Base-by-base conservation (phyloP, 108 stramenopile species). In the Mediolabrus comicus region DNA sequence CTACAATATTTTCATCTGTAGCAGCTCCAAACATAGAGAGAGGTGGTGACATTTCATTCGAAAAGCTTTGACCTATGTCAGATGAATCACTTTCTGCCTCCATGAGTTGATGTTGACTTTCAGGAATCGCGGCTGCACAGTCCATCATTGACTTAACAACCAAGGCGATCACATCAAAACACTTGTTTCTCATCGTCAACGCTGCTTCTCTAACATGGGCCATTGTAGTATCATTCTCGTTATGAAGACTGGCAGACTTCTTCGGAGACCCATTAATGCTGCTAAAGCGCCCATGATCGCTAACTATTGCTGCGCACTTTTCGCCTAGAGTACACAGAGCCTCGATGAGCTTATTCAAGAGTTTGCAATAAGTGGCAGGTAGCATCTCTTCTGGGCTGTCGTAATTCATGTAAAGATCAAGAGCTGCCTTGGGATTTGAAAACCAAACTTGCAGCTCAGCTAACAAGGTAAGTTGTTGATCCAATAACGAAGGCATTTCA, bases 371-470 rank as follows among this genome's bases (percentile, higher is more conserved):
- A 8, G 79, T 59, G 13, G 64, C 72, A 36, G 84, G 79, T 8
- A 91, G 41, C 28, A 84, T 49, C 28, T 74, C 78, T 24, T 83
- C 73, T 16, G 74, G 49, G 54, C 75, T 65, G 56, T 88, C 88
- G 59, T 94, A 97, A 54, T 95, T 97, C 28, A 95, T 43, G 64
- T 81, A 90, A n/a, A 95, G 58, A 56, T 92, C 90, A 25, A 92
- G 72, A 17, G 84, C 57, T 49, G 81, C 71, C 58, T 74, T 86
- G 3, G 89, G 75, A 56, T 86, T 77, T 25, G 61, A 65, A 61
- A 97, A 94, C 96, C 94, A 95, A 26, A 61, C 56, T 61, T 87
- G 80, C 29, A 97, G 38, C 53, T 91, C 83, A 16, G 58, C 76
- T 43, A 97, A 71, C 29, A 90, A 75, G 43, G 87, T 86, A 16